Conservation (phyloP, 1,284 basidiomycete species). For the Leccinum laetum region DNA sequence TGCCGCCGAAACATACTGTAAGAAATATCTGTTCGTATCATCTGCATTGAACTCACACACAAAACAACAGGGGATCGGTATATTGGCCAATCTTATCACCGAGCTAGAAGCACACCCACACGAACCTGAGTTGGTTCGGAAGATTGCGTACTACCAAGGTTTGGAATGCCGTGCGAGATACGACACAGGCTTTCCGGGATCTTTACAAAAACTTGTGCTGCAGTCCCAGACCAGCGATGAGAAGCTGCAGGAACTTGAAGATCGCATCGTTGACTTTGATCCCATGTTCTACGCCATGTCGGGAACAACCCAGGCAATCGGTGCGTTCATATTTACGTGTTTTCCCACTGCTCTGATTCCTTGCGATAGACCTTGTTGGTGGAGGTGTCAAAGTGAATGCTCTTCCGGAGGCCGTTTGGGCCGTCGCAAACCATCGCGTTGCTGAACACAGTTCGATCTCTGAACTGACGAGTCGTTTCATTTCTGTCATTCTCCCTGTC, state of each 20-base stretch:
- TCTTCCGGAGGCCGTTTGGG: conserved; percentile 39
- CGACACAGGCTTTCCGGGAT: conserved; percentile 27
- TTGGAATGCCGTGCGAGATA: conserved; percentile 27
- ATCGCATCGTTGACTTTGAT: conserved; percentile 28
- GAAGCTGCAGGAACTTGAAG: conserved; percentile 32
- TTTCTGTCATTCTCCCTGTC: conserved; percentile 34
- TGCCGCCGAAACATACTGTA: conserved; percentile 58
- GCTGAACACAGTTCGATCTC: conserved; percentile 37
- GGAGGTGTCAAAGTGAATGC: conserved; percentile 51
- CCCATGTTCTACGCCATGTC: conserved; percentile 26
- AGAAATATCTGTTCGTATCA: conserved; percentile 6
- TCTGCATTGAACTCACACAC: not conserved
- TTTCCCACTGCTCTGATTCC: not conserved
- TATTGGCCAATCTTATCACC: conserved; percentile 51
- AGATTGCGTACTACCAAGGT: conserved; percentile 28
- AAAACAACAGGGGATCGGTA: conserved; percentile 48
- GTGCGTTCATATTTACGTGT: conserved; percentile 12
- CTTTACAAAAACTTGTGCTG: conserved; percentile 30
- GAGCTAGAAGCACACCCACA: conserved; percentile 52
- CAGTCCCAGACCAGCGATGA: conserved; percentile 29
- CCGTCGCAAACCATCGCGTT: conserved; percentile 44
- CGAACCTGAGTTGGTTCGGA: conserved; percentile 34
- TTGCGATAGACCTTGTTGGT: conserved; percentile 35
- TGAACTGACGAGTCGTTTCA: conserved; percentile 36
- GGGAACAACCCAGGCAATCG: conserved; percentile 53